Base-by-base conservation (phyloP, 1,139 yeast species). In the Meyerozyma carpophila region DNA sequence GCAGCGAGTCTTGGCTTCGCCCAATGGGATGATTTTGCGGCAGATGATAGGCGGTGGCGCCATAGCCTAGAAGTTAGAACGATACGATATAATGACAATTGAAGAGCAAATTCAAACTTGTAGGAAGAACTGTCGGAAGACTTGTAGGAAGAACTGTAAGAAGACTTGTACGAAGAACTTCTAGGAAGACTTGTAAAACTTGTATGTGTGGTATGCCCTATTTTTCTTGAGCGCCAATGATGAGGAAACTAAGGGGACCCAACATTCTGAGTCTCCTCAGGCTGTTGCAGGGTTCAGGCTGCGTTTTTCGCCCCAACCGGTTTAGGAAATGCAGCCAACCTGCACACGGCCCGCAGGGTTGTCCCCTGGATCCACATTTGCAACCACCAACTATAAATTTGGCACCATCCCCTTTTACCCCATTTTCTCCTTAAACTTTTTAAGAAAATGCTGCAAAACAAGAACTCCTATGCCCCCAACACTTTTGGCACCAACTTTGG, bases 1-100 rank as follows among this genome's bases (percentile, higher is more conserved):
- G 0, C 70, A 73, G 39, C 69, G 67, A 34, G 88, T 83, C 2
- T 66, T 82, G 47, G 64, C 63, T 34, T 76, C 85, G 0, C 87
- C 88, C 1, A 77, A 79, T 49, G 89, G 89, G 1, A 68, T 61
- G 45, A 45, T 66, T 50, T 60, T 70, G 43, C 56, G 59, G 40
- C 71, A 65, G 44, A 59, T 70, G 69, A 50, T 70, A 20, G 66
- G 69, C 4, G 54, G 53, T n/a, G 57, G 59, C 8, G 38, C 42
- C 4, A 39, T 37, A 8, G 40, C 41, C n/a, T 31, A 13, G 16
- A 31, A 31, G 7, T 21, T 21, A 21, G 24, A 21, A 5, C 24
- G 8, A 6, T 8, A 21, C 8, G 24, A 21, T 21, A 21, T 21
- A 21, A 21, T 21, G 24, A 21, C 18, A 16, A 16, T 16, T 16